A percentile compares a stretch with the other conserved stretches of the same genome.
These are phyloP conservation scores for Styphnolobium japonicum DNA, from an alignment of 306 rosid species.

Conservation along the genomic window DNA sequence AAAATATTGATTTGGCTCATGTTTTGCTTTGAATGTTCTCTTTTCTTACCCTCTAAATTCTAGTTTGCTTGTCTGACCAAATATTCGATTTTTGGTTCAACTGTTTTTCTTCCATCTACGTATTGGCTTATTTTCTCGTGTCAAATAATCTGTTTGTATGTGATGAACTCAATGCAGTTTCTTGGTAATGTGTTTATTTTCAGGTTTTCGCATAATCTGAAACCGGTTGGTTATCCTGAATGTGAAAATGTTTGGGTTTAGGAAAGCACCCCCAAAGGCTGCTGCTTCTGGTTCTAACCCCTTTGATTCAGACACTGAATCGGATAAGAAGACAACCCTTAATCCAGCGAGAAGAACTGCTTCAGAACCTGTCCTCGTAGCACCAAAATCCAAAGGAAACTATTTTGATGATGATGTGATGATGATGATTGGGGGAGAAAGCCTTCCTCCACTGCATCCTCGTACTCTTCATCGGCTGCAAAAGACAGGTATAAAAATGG, in stretches of 20 bases:
- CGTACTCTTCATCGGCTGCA: conserved; percentile 20
- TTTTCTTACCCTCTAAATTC: background rate
- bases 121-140: background rate
- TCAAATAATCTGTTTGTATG: background rate
- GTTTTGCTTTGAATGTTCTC: background rate
- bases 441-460: conserved; percentile 33
- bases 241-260: conserved; percentile 61
- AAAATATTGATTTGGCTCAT: background rate
- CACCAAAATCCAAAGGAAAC: conserved; percentile 49
- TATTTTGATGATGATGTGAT: conserved; percentile 40
- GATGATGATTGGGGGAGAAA: conserved; percentile 48
- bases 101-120: background rate
- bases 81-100: background rate
- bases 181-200: background rate
- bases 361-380: conserved; percentile 56
- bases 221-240: background rate
- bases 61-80: background rate
- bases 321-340: conserved; percentile 29
- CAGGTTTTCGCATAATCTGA: conserved; percentile 12
- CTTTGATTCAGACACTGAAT: conserved; percentile 26
- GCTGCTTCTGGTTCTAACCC: background rate
- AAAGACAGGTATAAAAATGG: conserved; percentile 46
- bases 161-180: background rate
- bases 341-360: conserved; percentile 56
- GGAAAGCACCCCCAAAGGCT: conserved; percentile 49